Evolutionary conservation across 2,329 filamentous ascomycete species (phyloP).

Genomic region (Fusarium heterosporum): DNA sequence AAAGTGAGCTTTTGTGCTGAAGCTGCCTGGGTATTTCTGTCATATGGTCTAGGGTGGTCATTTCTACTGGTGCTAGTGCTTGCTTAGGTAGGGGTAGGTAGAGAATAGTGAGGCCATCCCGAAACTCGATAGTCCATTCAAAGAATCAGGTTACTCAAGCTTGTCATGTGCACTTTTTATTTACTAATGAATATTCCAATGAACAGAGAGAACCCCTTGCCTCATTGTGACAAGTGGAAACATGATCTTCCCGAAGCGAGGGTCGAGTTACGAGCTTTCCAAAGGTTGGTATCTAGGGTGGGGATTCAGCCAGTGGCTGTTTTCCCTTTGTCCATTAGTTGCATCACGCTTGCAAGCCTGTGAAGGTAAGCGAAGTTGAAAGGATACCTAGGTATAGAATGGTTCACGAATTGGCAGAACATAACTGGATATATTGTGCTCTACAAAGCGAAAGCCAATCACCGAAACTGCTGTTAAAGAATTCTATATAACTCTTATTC

Average conservation of each 20-base stretch:
- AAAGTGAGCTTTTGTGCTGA: no score
- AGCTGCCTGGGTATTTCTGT: no score
- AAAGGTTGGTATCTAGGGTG: background rate
- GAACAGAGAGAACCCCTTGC: conserved; percentile 11
- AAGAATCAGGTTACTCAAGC: background rate
- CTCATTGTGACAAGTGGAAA: conserved; percentile 5
- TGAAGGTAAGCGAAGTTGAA: conserved; percentile 21
- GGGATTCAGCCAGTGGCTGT: conserved; percentile 2
- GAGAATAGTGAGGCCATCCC: background rate
- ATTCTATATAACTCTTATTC: background rate
- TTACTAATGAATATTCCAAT: background rate
- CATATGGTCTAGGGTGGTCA: no score
- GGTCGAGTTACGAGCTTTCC: background rate
- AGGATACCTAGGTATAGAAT: background rate
- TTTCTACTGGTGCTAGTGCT: no score
- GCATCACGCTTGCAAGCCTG: conserved; percentile 5
- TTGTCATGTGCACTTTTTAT: conserved; percentile 24
- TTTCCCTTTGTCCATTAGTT: conserved; percentile 12
- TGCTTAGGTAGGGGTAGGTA: no score
- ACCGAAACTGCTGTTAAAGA: background rate
- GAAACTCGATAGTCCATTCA: background rate
- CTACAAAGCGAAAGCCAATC: background rate
- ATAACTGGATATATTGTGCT: background rate
- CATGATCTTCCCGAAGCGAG: conserved; percentile 9
- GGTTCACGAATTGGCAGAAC: background rate